Conservation (phyloP, 177 flowering plant genomes). For the Vitis hybrid region DNA sequence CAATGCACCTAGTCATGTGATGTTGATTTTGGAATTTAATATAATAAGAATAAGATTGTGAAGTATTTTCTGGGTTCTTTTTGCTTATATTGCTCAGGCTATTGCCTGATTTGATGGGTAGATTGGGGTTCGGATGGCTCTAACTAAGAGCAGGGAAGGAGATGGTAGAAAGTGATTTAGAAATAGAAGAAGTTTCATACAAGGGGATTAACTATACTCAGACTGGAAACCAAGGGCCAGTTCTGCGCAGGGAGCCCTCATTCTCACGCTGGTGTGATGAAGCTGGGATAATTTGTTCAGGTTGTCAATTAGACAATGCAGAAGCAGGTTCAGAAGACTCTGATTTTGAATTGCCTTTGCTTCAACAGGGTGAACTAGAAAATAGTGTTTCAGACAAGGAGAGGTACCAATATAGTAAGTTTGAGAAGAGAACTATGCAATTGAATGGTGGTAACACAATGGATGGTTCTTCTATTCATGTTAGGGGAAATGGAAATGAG, state of each 20-base stretch:
- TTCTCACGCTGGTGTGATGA: constrained; percentile 70
- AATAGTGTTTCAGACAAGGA: constrained; percentile 23
- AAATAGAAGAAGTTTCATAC: constrained; percentile 22
- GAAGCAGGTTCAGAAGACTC: constrained; percentile 32
- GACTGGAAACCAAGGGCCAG: constrained; percentile 19
- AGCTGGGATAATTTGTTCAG: constrained; percentile 28
- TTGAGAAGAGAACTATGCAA: constrained; percentile 34
- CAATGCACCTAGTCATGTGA: too few species aligned
- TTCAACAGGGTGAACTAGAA: constrained; percentile 20
- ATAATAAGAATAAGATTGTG: too few species aligned
- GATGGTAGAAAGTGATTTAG: constrained; percentile 46
- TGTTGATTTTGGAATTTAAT: too few species aligned
- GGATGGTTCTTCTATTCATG: constrained; percentile 23
- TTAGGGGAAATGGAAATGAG: constrained; percentile 28
- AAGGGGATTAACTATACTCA: constrained; percentile 7
- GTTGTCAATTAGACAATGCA: constrained; percentile 17
- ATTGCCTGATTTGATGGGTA: neutral
- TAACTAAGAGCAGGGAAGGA: constrained; percentile 29
- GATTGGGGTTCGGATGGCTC: constrained; percentile 14
- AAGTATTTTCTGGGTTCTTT: neutral
- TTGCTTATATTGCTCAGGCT: neutral
- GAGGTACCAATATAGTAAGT: constrained; percentile 17
- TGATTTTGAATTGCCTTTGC: constrained; percentile 55
- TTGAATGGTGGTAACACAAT: constrained; percentile 32
- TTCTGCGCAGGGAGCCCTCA: constrained; percentile 55